Evolutionary conservation across 257 asterid genomes (phyloP).

Genomic region (Solanum appendiculatum): DNA sequence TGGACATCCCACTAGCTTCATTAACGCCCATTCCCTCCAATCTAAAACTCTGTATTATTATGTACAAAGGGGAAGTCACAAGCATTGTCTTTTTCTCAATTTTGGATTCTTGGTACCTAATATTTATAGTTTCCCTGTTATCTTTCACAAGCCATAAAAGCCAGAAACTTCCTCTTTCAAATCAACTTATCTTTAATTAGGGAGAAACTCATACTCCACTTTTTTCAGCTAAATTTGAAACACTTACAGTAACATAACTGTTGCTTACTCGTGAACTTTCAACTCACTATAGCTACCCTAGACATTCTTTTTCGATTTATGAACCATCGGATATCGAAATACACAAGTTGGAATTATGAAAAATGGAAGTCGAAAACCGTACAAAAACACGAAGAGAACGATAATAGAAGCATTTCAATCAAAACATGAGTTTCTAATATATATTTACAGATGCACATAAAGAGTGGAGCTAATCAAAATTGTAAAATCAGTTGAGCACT

Average conservation of each 20-base stretch:
- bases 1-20: background rate
- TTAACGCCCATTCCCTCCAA: background rate
- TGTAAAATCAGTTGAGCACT: background rate
- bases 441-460: background rate
- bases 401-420: background rate
- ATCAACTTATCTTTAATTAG: background rate
- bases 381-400: background rate
- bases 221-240: background rate
- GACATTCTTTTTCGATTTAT: background rate
- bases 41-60: background rate
- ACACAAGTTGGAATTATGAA: background rate
- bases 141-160: background rate
- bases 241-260: background rate
- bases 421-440: background rate
- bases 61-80: background rate
- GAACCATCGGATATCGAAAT: background rate
- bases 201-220: background rate
- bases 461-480: background rate
- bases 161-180: background rate
- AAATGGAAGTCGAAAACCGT: background rate
- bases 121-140: background rate
- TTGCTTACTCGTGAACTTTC: background rate
- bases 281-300: background rate
- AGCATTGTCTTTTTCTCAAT: background rate
- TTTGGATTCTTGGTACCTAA: background rate